Base-by-base conservation (phyloP, 306 rosid species). In the Trichosanthes cucumerina region DNA sequence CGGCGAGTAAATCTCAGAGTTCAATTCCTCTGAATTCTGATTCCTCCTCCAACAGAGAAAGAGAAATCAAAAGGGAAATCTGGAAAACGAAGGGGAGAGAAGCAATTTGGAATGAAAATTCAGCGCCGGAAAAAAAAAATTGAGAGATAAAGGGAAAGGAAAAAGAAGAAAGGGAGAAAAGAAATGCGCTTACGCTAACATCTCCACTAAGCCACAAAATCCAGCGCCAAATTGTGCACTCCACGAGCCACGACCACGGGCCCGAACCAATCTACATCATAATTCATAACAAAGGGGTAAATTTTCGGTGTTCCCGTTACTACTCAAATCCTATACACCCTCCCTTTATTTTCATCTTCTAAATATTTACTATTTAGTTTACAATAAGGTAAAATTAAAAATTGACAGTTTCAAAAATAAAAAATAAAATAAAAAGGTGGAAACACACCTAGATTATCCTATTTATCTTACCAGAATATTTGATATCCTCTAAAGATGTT, bases 181-280 rank as follows among this genome's bases (percentile, higher is more conserved):
- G 50, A 54, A 57, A 16, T 33, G 49, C 52, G 68, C 12, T n/a
- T 53, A 76, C 49, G 49, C 79, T 23, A 76, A 56, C 52, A 57
- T 21, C 49, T 31, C 66, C 79, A 76, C 64, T 72, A 72, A 6
- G 16, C 10, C 39, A 38, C 33, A 39, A 26, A 43, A 70, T 70
- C 56, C 50, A 70, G 23, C 69, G 39, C 70, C 79, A 77, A 39
- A 38, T 77, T 54, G 79, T 77, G 79, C 39, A 56, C 54, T 57
- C 79, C 79, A 77, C 79, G 79, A 28, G 79, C 79, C 79, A 53
- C 63, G n/a, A 12, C 76, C 76, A 70, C 63, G 54, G 19, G 24
- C 77, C 16, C 36, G 6, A 68, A 39, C 74, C 78, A 31, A 26
- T 28, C 31, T 33, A 4, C 24, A 73, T 31, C 15, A 16, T 16